Evolutionary conservation across 441 rosid genomes (phyloP).

Genomic region (Pelargonium australe): DNA sequence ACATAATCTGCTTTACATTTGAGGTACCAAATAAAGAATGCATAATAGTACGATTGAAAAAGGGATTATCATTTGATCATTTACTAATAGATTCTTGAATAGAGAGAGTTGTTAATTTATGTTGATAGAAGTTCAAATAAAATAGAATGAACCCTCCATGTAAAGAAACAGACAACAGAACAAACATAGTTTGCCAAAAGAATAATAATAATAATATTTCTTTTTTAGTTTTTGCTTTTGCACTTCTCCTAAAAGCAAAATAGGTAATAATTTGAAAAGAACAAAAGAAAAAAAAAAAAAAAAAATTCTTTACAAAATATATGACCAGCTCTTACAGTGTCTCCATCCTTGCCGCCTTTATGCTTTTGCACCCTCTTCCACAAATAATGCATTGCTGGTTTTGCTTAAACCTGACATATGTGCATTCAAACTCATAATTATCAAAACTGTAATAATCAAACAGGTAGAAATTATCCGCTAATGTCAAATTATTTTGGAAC

Average conservation of each 20-base stretch:
- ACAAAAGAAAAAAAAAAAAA: background rate
- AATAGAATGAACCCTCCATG: background rate
- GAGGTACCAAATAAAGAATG: no score
- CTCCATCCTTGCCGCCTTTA: background rate
- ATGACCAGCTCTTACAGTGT: background rate
- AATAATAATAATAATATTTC: background rate
- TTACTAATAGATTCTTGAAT: background rate
- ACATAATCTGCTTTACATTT: no score
- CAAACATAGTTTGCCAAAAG: no score
- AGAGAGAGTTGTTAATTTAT: background rate
- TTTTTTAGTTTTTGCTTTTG: background rate
- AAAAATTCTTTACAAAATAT: background rate
- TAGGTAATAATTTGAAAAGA: background rate
- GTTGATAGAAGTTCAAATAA: background rate
- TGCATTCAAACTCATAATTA: background rate
- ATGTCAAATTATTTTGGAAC: background rate
- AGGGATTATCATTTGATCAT: background rate
- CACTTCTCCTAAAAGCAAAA: background rate
- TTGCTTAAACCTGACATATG: slow-evolving; percentile 26
- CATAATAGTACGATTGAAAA: no score
- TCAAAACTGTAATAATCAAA: background rate
- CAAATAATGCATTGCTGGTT: slow-evolving; percentile 6
- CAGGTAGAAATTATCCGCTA: background rate
- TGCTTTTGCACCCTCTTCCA: slow-evolving; percentile 13
- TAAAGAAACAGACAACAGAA: no score